Base-by-base conservation (phyloP, 2,329 filamentous ascomycete species). In the Colletotrichum noveboracense region DNA sequence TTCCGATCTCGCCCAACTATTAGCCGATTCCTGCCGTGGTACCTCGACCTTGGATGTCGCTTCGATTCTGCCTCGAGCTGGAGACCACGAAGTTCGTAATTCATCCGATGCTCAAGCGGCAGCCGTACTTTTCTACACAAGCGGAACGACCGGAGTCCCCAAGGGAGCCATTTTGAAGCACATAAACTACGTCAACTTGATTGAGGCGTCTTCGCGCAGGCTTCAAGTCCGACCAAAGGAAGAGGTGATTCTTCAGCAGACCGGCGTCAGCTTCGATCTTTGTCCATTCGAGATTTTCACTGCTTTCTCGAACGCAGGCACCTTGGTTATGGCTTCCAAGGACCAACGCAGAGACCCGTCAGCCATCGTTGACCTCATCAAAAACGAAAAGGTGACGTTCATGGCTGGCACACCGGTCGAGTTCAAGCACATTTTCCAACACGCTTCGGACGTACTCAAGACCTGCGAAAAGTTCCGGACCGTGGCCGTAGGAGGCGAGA, bases 401-500 rank as follows among this genome's bases (percentile, higher is more conserved):
- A 88, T 85, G 2, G 78, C 77, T 4, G 82, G 81, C 4, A 87
- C 85, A 0, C 86, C 87, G 0, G 85, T 87, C 0, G 87, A 89
- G 75, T 87, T 86, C 70, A 55, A 76, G 7, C 77, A 68, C 30
- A 84, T 81, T 80, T 70, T 84, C 3, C 77, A 74, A 5, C 78
- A 80, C 30, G 81, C 78, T 3, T 55, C 62, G 9, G 60, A 71
- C 0, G 56, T 55, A 2, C 72, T 79, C 4, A 55, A n/a, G 16
- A 72, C 75, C 1, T 48, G 24, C 16, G 70, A 64, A 10, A 60
- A 32, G 8, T 82, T 79, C 78, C 70, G 48, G 16, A 70, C 48
- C 8, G 79, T 73, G 61, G 62, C 78, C 9, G 56, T 34, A 5
- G 78, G 67, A 2, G 81, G 81, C 3, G 81, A 82, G 13, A 36